These are phyloP conservation scores for Penicillium verhagenii DNA, from an alignment of 495 filamentous ascomycete genomes.

Conservation along the genomic window DNA sequence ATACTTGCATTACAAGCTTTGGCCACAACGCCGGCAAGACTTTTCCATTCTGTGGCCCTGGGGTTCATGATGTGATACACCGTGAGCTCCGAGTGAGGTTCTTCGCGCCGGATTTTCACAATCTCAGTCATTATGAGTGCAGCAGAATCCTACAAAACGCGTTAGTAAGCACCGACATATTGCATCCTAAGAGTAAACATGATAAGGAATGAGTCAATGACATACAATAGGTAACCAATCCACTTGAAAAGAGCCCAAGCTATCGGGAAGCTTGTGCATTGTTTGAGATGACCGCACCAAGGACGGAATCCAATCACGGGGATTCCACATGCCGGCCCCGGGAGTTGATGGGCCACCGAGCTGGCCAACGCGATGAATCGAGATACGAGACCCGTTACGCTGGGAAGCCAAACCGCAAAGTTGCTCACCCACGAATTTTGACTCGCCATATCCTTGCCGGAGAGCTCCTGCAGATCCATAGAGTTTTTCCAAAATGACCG, in stretches of 20 bases:
- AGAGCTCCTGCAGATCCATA: not conserved
- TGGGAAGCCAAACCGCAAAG: not conserved
- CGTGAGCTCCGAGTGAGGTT: not conserved
- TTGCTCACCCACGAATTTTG: not conserved
- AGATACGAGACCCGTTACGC: not conserved
- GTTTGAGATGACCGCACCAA: slow-evolving; percentile 15
- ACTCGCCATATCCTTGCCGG: not conserved
- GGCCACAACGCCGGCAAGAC: not conserved
- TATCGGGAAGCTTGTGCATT: slow-evolving; percentile 4
- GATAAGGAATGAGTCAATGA: not conserved
- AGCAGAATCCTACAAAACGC: not conserved
- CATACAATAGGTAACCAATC: slow-evolving; percentile 7
- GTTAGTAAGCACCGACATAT: not conserved
- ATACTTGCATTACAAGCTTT: not conserved
- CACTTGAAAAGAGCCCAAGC: not conserved
- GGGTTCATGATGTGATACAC: not conserved
- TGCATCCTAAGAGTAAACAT: too few relatives aligned
- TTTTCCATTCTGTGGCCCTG: not conserved
- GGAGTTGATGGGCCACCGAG: slow-evolving; percentile 41
- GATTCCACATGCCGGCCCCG: slow-evolving; percentile 19
- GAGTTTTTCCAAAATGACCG: not conserved
- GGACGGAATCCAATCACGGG: slow-evolving; percentile 19
- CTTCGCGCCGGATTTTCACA: not conserved
- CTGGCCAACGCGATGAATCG: slow-evolving; percentile 52
- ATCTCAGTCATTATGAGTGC: not conserved